Conservation (phyloP, 192 early-diverging fungal species). For the Umbelopsis vinacea region DNA sequence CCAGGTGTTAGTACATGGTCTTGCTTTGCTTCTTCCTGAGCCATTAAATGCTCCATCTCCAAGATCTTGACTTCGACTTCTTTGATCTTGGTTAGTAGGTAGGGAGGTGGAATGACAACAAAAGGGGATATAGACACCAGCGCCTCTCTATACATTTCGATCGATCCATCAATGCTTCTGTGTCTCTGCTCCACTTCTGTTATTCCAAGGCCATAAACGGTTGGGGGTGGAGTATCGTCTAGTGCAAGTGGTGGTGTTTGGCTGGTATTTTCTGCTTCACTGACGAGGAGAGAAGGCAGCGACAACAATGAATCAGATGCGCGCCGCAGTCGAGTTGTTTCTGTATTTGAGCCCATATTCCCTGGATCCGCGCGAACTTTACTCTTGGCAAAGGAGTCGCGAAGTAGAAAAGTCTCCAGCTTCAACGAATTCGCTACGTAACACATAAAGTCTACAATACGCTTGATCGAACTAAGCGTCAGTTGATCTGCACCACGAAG, state of each 20-base stretch:
- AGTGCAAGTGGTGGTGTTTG: not conserved
- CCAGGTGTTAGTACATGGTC: conserved; percentile 1
- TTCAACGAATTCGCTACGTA: conserved; percentile 86
- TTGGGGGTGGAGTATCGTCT: not conserved
- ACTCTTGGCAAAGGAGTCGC: conserved; percentile 10
- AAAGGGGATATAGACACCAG: conserved; percentile 87
- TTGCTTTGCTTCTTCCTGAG: conserved; percentile 30
- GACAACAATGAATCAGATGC: not conserved
- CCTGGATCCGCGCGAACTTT: not conserved
- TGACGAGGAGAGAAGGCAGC: not conserved
- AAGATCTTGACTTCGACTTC: conserved; percentile 38
- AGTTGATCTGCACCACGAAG: conserved; percentile 81
- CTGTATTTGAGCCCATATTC: not conserved
- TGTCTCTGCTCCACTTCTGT: conserved; percentile 28
- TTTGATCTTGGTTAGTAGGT: conserved; percentile 70
- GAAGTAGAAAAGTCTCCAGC: conserved; percentile 74
- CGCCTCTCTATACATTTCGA: conserved; percentile 66
- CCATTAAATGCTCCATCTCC: not conserved
- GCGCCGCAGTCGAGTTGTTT: not conserved
- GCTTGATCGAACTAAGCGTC: conserved; percentile 77
- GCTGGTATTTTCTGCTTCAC: not conserved
- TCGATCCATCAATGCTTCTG: conserved; percentile 40
- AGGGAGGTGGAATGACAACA: conserved; percentile 86
- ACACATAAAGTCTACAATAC: conserved; percentile 80
- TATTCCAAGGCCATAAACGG: not conserved